Evolutionary conservation across 495 filamentous ascomycete species (phyloP).

Genomic region (Pyrenopolyporus hunteri): DNA sequence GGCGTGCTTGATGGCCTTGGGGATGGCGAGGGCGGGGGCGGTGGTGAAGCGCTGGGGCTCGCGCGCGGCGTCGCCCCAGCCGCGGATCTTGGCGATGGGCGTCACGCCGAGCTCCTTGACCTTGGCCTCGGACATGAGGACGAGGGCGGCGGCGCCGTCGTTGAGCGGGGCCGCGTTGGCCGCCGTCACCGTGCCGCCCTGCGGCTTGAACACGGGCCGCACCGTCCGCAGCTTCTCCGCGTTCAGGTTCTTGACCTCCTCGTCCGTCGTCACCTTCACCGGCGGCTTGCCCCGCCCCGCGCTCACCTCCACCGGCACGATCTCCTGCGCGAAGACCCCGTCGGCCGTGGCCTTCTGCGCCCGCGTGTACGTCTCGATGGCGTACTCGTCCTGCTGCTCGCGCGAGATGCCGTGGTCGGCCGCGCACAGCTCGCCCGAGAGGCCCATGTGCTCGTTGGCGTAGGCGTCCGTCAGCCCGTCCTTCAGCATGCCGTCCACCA

Average conservation of each 20-base stretch:
- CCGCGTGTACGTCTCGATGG: slow-evolving; percentile 88
- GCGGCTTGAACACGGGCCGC: slow-evolving; percentile 82
- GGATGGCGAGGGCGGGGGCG: slow-evolving; percentile 90
- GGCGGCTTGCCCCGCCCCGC: slow-evolving; percentile 89
- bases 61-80: slow-evolving; percentile 94
- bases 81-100: slow-evolving; percentile 91
- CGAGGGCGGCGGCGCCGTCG: slow-evolving; percentile 88
- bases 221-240: slow-evolving; percentile 84
- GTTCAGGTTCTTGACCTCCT: slow-evolving; percentile 98
- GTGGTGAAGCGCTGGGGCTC: slow-evolving; percentile 94
- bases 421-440: slow-evolving; percentile 90
- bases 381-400: slow-evolving; percentile 89
- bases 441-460: slow-evolving; percentile 90
- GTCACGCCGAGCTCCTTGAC: slow-evolving; percentile 86
- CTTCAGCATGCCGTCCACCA: slow-evolving; percentile 89
- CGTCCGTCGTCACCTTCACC: slow-evolving; percentile 80
- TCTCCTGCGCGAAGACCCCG: slow-evolving; percentile 82
- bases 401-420: slow-evolving; percentile 79
- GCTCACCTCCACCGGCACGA: slow-evolving; percentile 85
- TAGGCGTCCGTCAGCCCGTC: slow-evolving; percentile 94
- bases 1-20: slow-evolving; percentile 94
- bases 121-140: slow-evolving; percentile 88
- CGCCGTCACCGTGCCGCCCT: slow-evolving; percentile 89
- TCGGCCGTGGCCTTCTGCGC: slow-evolving; percentile 82
- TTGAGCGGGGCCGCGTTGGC: slow-evolving; percentile 96